phyloP scores from a whole-genome alignment of 78 protist species.

The Dictyostelium intermedium region DNA sequence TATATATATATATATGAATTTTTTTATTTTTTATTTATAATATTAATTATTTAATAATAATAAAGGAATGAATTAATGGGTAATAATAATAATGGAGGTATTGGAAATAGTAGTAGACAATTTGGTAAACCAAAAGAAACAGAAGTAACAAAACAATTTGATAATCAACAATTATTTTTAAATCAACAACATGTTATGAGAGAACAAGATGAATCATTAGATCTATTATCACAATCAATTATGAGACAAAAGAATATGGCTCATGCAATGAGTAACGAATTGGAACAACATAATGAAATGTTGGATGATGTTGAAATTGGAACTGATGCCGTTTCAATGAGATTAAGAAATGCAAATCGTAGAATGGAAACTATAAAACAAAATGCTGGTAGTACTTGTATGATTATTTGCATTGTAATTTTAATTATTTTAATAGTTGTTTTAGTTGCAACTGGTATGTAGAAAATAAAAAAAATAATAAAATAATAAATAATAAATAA shows the following conservation, averaged over 20 bases:
- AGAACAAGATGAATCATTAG: constrained; percentile 52
- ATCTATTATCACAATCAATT: constrained; percentile 23
- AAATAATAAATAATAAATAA: neutral
- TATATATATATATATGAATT: too few relatives aligned
- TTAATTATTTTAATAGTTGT: constrained; percentile 55
- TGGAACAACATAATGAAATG: constrained; percentile 37
- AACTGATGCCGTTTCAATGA: constrained; percentile 6
- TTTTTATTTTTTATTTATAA: neutral
- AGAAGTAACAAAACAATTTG: constrained; percentile 5
- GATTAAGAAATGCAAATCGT: constrained; percentile 23
- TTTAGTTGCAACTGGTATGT: constrained; percentile 73
- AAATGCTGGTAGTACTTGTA: constrained; percentile 72
- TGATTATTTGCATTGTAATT: constrained; percentile 48
- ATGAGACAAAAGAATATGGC: constrained; percentile 57
- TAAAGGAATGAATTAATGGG: constrained; percentile 41
- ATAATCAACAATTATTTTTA: constrained; percentile 25
- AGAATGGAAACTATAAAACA: constrained; percentile 28
- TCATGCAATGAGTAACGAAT: constrained; percentile 33
- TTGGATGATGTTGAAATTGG: constrained; percentile 76
- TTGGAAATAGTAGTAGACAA: constrained; percentile 12
- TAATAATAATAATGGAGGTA: neutral
- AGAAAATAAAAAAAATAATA: neutral
- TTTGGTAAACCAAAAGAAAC: constrained; percentile 59
- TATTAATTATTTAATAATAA: neutral
- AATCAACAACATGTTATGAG: constrained; percentile 24